Base-by-base conservation (phyloP, 148 eudicot genomes). In the Hydrangea macrophylla region DNA sequence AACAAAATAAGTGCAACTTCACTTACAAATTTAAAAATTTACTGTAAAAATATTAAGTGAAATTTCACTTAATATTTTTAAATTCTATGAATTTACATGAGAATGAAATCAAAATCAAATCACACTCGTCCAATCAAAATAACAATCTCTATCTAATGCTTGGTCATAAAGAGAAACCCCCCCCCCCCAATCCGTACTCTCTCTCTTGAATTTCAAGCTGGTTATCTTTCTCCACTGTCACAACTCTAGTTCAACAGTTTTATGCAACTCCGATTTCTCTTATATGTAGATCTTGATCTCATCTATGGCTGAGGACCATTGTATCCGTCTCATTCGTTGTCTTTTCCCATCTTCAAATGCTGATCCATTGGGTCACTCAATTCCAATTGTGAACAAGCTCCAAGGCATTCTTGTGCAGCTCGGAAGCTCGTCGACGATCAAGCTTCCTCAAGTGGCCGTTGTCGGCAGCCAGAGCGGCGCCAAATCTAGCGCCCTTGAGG, bases 381-480 rank as follows among this genome's bases (percentile, higher is more conserved):
- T 92, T n/a, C 97, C 97, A 15, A 86, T 92, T 62, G 90, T 89
- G 24, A 92, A 92, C 81, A 88, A 92, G 75, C 92, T 92, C 2
- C 97, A 92, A 55, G 97, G 89, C 66, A 92, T 92, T 10, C 84
- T 84, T 32, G 95, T 95, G 20, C 92, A 89, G 66, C 81, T 92
- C 2, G 90, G 90, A 0, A 86, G 88, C 28, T 76, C 48, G 6
- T 83, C 85, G 20, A 70, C 76, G n/a, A 81, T 92, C 65, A 87
- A 85, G 35, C 81, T 92, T 62, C 97, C 97, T n/a, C 92, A 92
- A 78, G 97, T 92, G 27, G 89, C 88, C 20, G 97, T 92, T 13
- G 92, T 92, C 6, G 97, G 95, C 22, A 88, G 95, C 70, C 97
- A 92, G 77, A 92, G 97, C 69, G 89, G 97, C 40, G 97, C 95